phyloP scores from a whole-genome alignment of 768 basidiomycete species.

The Rhizopogon vesiculosus region DNA sequence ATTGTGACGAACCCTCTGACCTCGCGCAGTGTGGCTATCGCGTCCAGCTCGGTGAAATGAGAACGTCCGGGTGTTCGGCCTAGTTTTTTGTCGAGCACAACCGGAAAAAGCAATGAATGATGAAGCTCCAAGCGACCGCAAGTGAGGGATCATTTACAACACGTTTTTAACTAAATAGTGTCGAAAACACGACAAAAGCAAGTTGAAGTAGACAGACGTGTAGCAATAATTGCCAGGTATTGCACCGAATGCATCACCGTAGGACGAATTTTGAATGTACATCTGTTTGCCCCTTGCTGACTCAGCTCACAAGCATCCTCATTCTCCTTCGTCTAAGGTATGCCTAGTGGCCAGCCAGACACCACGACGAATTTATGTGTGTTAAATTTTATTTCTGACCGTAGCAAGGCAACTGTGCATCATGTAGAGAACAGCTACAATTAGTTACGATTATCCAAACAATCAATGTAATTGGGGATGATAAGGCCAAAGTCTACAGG shows the following conservation, averaged over 20 bases:
- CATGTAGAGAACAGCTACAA: no score
- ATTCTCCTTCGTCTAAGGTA: no score
- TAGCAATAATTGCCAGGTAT: neutral
- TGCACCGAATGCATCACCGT: neutral
- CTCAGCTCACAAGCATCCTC: neutral
- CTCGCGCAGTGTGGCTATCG: conserved; percentile 19
- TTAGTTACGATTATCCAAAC: no score
- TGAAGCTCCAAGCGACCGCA: conserved; percentile 44
- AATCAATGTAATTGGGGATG: no score
- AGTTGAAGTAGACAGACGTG: neutral
- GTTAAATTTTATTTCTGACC: no score
- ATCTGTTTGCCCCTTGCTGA: neutral
- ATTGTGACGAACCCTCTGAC: conserved; percentile 12
- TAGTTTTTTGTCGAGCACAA: conserved; percentile 38
- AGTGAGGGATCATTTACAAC: conserved; percentile 45
- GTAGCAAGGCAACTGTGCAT: no score
- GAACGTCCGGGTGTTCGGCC: conserved; percentile 30
- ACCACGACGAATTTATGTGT: no score
- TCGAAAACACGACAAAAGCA: neutral
- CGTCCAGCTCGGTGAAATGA: conserved; percentile 36
- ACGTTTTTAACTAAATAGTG: conserved; percentile 2
- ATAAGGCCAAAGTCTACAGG: no score
- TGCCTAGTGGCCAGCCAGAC: no score
- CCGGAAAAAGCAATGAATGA: conserved; percentile 54
- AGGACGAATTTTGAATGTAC: conserved; percentile 2